phyloP scores from a whole-genome alignment of 1,284 basidiomycete genomes.

The Ceratobasidium sp. region DNA sequence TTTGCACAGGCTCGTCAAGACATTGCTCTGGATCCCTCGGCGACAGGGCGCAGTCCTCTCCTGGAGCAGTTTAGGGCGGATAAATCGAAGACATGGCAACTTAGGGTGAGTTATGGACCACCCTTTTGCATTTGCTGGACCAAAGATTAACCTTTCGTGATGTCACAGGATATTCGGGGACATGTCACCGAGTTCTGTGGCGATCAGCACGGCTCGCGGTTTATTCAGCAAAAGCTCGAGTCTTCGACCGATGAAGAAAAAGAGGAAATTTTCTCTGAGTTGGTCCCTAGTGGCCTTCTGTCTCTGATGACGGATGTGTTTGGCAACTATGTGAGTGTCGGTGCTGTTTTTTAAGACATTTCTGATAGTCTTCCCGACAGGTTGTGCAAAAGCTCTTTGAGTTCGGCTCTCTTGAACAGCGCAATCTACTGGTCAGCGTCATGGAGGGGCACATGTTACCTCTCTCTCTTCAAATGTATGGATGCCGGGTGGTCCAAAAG shows the following conservation, averaged over 20 bases:
- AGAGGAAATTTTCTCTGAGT: constrained; percentile 88
- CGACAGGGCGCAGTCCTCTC: constrained; percentile 51
- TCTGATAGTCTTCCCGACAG: constrained; percentile 55
- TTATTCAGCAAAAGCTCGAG: constrained; percentile 88
- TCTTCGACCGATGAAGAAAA: constrained; percentile 80
- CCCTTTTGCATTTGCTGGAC: background rate
- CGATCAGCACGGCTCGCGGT: constrained; percentile 93
- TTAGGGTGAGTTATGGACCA: constrained; percentile 64
- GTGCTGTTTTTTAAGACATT: constrained; percentile 6
- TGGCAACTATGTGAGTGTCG: constrained; percentile 85
- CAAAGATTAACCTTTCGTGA: constrained; percentile 46
- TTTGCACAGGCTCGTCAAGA: constrained; percentile 35
- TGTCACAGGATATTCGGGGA: constrained; percentile 80
- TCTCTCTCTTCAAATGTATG: constrained; percentile 93
- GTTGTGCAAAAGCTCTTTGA: constrained; percentile 97
- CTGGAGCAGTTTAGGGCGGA: constrained; percentile 88
- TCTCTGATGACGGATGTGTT: constrained; percentile 94
- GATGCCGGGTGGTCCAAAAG: constrained; percentile 92
- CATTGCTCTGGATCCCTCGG: constrained; percentile 34
- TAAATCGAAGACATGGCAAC: constrained; percentile 82
- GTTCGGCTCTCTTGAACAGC: constrained; percentile 82
- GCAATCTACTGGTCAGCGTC: constrained; percentile 72
- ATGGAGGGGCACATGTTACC: constrained; percentile 85
- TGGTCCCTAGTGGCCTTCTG: constrained; percentile 79
- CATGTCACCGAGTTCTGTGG: constrained; percentile 92